Percentiles rank a stretch among this genome's conserved stretches.
phyloP scores from a whole-genome alignment of 768 basidiomycete genomes.

The Rhodotorula diobovata region DNA sequence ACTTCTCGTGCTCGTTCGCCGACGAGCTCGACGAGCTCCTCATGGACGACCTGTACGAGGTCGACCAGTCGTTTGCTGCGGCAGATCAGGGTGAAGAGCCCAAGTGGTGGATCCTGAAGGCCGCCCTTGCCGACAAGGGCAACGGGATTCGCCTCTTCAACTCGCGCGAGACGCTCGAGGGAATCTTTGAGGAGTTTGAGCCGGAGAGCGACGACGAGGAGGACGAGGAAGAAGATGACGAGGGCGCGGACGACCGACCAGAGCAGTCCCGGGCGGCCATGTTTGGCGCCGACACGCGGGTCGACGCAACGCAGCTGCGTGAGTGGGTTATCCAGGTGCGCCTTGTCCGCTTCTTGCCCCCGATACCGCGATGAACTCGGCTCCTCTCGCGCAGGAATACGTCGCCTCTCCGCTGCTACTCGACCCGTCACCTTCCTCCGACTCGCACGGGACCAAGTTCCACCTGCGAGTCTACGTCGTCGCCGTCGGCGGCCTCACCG shows the following conservation, averaged over 20 bases:
- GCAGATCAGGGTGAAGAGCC: conserved; percentile 43
- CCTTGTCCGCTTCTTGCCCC: conserved; percentile 1
- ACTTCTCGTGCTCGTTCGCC: conserved; percentile 77
- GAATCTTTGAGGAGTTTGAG: conserved; percentile 79
- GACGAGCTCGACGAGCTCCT: conserved; percentile 94
- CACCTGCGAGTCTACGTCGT: conserved; percentile 78
- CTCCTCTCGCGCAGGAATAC: conserved; percentile 64
- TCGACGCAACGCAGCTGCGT: conserved; percentile 78
- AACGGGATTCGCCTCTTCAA: conserved; percentile 90
- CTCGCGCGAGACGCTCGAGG: conserved; percentile 63
- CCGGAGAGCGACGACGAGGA: conserved; percentile 38
- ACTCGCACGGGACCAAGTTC: conserved; percentile 57
- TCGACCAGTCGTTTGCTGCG: conserved; percentile 60
- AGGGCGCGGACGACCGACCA: neutral
- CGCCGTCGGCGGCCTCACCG: conserved; percentile 53
- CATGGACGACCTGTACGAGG: conserved; percentile 86
- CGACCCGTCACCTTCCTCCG: conserved; percentile 53
- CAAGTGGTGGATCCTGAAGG: conserved; percentile 92
- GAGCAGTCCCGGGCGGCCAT: conserved; percentile 5
- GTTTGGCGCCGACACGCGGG: conserved; percentile 50
- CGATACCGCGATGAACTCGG: too few relatives aligned
- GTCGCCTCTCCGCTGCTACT: conserved; percentile 69
- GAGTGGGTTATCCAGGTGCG: conserved; percentile 93
- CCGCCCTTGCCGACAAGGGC: conserved; percentile 93
- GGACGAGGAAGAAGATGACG: conserved; percentile 33